phyloP scores from a whole-genome alignment of 1,139 yeast genomes.

The Pichia sp. region DNA sequence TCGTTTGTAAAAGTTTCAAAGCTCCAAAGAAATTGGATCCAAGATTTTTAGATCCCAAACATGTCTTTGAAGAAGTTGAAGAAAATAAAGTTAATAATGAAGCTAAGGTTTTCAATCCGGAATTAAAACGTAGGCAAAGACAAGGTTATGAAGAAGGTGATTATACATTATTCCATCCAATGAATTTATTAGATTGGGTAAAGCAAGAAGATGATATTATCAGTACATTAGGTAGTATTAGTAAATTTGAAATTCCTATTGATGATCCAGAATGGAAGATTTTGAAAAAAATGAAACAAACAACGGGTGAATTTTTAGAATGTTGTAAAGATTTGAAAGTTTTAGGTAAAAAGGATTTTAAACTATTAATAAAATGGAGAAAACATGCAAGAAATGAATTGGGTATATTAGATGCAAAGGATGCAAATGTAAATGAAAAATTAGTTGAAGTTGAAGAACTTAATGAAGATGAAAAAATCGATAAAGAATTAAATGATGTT shows the following conservation, averaged over 20 bases:
- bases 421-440: slow-evolving; percentile 38
- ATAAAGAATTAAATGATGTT: slow-evolving; percentile 70
- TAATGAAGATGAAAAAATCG: slow-evolving; percentile 86
- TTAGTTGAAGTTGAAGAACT: slow-evolving; percentile 68
- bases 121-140: slow-evolving; percentile 82
- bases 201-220: slow-evolving; percentile 72
- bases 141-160: slow-evolving; percentile 98
- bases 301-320: slow-evolving; percentile 69
- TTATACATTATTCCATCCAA: slow-evolving; percentile 64
- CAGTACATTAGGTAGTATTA: slow-evolving; percentile 67
- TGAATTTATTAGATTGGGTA: slow-evolving; percentile 74
- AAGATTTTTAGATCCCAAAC: slow-evolving; percentile 80
- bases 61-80: slow-evolving; percentile 87
- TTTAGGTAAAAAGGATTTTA: slow-evolving; percentile 88
- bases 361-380: slow-evolving; percentile 79
- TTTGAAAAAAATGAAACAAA: slow-evolving; percentile 62
- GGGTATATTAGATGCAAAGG: slow-evolving; percentile 55
- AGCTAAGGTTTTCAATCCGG: slow-evolving; percentile 91
- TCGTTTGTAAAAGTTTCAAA: slow-evolving; percentile 90
- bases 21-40: slow-evolving; percentile 96
- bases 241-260: slow-evolving; percentile 53
- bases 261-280: slow-evolving; percentile 68
- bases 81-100: slow-evolving; percentile 77
- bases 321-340: slow-evolving; percentile 90
- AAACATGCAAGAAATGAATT: slow-evolving; percentile 74